Evolutionary conservation across 1,139 yeast species (phyloP), one percentile per base, ranked within the genome.

Genomic region (Candida smagusa): DNA sequence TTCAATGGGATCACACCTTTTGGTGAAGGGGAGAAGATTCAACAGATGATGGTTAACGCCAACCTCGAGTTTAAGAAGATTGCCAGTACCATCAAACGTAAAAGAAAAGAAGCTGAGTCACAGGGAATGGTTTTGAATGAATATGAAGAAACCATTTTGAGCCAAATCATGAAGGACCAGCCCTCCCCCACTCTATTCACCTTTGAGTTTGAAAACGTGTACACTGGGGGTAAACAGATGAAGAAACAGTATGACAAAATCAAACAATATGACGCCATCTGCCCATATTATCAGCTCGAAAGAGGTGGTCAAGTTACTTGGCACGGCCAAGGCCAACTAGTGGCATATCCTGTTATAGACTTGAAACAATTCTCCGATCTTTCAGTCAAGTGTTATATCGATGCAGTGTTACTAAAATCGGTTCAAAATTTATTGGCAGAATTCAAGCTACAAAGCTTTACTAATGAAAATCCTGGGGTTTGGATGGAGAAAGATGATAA

Each of bases 301-400:
- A 70, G 99, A 43, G 99, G 99, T n/a, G 99, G 99, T 0, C 95
- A 92, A 56, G 80, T 92, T 1, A 92, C 98, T 0, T 94, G 88
- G 73, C 99, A 94, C 63, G 97, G 97, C 0, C 83, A 90, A 2
- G 98, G 98, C 0, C 99, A 94, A 59, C 59, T 89, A 32, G 96
- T 90, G 3, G 81, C 88, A 2, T 94, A 90, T 54, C 81, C 94
- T 12, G 73, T 94, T 2, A 44, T 94, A 31, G 97, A 92, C 56
- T 66, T 92, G 38, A 72, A 74, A 44, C 71, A 76, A 32, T 84
- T 85, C 50, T 52, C 61, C 28, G 62, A 74, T 35, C 65, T 89
- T 31, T 73, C 86, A 0, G 83, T 89, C 0, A 75, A 81, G 49
- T 87, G 95, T 58, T 86, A 80, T 54, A 92, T 94, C 1, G 73